A percentile compares a stretch with the other conserved stretches of the same genome.
Conservation (phyloP, 192 early-diverging fungal genomes). For the Entomortierella lignicola region DNA sequence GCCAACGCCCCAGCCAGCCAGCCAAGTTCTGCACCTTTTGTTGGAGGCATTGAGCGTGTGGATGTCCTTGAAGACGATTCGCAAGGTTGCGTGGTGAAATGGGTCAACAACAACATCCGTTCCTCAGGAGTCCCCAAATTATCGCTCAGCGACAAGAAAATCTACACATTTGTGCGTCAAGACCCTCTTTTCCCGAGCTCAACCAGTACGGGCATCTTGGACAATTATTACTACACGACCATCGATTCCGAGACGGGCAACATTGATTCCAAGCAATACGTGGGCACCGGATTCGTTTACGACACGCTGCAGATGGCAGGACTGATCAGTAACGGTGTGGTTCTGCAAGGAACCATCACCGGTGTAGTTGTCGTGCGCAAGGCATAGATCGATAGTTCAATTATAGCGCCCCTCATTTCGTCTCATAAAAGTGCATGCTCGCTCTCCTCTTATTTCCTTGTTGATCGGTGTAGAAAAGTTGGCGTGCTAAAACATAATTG, state of each 20-base stretch:
- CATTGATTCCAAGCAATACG: constrained; percentile 33
- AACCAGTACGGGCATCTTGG: constrained; percentile 24
- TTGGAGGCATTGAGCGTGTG: constrained; percentile 35
- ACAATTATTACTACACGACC: constrained; percentile 32
- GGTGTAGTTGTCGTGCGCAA: constrained; percentile 31
- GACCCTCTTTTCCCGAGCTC: constrained; percentile 19
- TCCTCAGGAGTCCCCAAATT: constrained; percentile 30
- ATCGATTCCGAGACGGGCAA: constrained; percentile 27
- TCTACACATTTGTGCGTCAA: constrained; percentile 37
- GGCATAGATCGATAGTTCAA: constrained; percentile 13
- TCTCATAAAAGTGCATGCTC: not conserved
- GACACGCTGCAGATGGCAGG: constrained; percentile 38
- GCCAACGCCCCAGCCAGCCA: constrained; percentile 21
- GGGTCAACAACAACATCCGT: constrained; percentile 38
- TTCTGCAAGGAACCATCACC: constrained; percentile 31
- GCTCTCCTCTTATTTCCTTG: too few species aligned
- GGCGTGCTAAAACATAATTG: too few species aligned
- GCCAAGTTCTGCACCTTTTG: constrained; percentile 27
- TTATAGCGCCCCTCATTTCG: constrained; percentile 2
- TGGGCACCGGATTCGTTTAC: constrained; percentile 22
- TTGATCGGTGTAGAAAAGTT: too few species aligned
- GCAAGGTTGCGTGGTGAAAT: constrained; percentile 27
- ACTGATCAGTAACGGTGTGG: constrained; percentile 7
- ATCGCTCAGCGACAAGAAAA: constrained; percentile 30
- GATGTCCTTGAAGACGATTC: constrained; percentile 34